Evolutionary conservation across 305 asterid genomes (phyloP), one percentile per base, ranked within the genome.

Genomic region (Fraxinus paxiana): DNA sequence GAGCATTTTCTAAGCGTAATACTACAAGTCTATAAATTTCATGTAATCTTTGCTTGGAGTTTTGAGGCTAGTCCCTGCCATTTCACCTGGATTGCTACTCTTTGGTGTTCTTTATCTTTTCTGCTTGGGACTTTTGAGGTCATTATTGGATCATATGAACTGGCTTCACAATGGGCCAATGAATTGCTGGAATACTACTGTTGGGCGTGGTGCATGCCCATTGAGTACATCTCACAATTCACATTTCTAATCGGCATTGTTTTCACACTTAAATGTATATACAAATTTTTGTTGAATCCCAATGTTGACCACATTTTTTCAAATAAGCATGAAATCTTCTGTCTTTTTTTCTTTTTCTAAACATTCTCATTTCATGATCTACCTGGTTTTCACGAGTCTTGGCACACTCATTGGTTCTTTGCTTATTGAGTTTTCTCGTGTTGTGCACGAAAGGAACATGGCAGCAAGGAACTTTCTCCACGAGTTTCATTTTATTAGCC

Each of bases 281-380:
- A 69, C 31, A 73, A 35, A 24, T 79, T 56, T 56, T 74, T 34
- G 17, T 33, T 28, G 18, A 51, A 30, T 28, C 22, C 59, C 70
- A 31, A 12, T 35, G 17, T 67, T 51, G 12, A 81, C 4, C 26
- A 13, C 17, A 30, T 35, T 59, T 35, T 51, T 74, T 43, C 35
- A 67, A 67, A 4, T 33, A 67, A 3, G 35, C 37, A 12, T 3
- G 35, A 24, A 12, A 24, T 28, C 73, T 67, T 67, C 1, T 65
- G 3, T 24, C 35, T 20, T 26, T 4, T 22, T 65, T 61, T 56
- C 65, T 7, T 79, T 82, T 56, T 61, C 61, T 30, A 12, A 43
- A 41, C 48, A n/a, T 9, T 73, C 51, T 76, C 63, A 33, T 61
- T 82, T 61, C 75, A 56, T 33, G 79, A 59, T 71, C 35, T 35